Conservation (phyloP, 2,329 filamentous ascomycete species). For the Colletotrichum lini region DNA sequence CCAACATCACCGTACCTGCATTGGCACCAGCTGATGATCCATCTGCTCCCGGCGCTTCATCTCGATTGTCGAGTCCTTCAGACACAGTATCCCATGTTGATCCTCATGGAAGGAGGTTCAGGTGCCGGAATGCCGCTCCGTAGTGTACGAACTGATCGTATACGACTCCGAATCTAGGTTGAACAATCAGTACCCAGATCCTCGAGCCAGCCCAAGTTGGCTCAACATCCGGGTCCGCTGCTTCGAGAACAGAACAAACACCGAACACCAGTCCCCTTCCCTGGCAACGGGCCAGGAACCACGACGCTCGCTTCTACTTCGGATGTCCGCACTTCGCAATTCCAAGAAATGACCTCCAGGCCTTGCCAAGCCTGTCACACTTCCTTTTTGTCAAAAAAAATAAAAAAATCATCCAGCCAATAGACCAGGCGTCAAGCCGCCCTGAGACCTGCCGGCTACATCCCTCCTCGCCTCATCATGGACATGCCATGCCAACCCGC, state of each 20-base stretch:
- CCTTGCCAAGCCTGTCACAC: constrained; percentile 25
- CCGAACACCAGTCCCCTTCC: neutral
- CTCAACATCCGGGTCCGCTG: constrained; percentile 20
- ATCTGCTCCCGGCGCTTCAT: neutral
- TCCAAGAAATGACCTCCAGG: constrained; percentile 4
- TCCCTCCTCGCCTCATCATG: constrained; percentile 3
- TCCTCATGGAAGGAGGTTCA: no score
- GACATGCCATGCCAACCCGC: constrained; percentile 16
- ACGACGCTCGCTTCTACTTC: neutral
- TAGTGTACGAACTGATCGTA: neutral
- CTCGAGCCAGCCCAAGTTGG: neutral
- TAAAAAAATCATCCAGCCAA: neutral
- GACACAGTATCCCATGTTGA: neutral
- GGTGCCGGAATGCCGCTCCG: neutral
- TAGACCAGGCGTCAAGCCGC: neutral
- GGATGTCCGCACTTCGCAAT: neutral
- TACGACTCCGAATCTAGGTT: constrained; percentile 6
- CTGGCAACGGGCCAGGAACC: no score
- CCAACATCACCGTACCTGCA: neutral
- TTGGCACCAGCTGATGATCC: constrained; percentile 2
- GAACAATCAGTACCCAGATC: constrained; percentile 9
- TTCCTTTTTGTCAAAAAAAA: constrained; percentile 3
- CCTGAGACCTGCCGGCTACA: constrained; percentile 3
- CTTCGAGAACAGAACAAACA: constrained; percentile 22
- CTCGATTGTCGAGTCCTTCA: neutral